Conservation (phyloP, 2,329 filamentous ascomycete species). For the Fusarium guadeloupense region DNA sequence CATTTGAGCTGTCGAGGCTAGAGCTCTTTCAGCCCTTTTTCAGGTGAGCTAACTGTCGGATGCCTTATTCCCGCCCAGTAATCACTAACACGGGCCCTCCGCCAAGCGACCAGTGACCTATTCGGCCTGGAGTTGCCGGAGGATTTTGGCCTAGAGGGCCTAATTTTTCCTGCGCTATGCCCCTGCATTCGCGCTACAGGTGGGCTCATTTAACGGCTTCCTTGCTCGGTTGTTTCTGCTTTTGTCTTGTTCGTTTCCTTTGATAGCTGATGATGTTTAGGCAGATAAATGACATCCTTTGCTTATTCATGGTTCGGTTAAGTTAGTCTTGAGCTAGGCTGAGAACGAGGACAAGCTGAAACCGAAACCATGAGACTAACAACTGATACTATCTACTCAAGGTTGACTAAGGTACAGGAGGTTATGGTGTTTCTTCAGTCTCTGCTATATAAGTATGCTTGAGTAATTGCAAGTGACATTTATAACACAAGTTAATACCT, state of each 20-base stretch:
- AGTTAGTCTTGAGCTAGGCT: background rate
- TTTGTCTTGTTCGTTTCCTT: background rate
- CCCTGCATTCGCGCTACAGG: constrained; percentile 2
- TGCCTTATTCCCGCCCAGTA: constrained; percentile 16
- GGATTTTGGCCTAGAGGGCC: background rate
- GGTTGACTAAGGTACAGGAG: no score
- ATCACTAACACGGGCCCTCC: constrained; percentile 14
- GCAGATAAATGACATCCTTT: background rate
- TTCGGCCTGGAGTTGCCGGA: constrained; percentile 12
- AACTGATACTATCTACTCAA: no score
- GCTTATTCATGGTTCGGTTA: background rate
- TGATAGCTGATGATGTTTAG: background rate
- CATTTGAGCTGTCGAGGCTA: background rate
- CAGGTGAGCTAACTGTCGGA: background rate
- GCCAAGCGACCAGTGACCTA: constrained; percentile 6
- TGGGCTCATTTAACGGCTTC: constrained; percentile 14
- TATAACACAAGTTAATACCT: no score
- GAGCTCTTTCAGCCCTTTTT: background rate
- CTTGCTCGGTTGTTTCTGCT: constrained; percentile 21
- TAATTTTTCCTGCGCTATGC: background rate
- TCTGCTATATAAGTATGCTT: no score
- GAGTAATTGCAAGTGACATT: no score
- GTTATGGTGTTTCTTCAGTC: no score
- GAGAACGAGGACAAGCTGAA: background rate
- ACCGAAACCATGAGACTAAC: no score